Base-by-base conservation (phyloP, 2,329 filamentous ascomycete species). In the Decorospora gaudefroyi region DNA sequence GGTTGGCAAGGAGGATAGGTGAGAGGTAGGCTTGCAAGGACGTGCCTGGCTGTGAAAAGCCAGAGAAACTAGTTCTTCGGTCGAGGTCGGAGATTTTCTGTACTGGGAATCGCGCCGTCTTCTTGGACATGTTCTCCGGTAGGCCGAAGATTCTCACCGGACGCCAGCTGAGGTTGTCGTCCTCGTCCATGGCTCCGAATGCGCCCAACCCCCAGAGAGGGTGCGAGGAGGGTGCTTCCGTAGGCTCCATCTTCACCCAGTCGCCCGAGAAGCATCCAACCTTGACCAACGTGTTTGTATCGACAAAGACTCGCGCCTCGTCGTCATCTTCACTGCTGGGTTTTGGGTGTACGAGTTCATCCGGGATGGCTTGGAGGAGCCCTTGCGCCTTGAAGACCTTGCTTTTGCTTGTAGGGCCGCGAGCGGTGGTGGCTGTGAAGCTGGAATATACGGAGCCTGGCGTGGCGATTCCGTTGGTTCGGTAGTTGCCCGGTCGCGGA, bases 181-280 rank as follows among this genome's bases (percentile, higher is more conserved):
- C 74, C 26, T 88, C 84, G 2, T 80, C 74, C n/a, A 84, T 72
- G n/a, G 81, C 77, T 5, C 80, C 81, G 53, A 85, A 87, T 50
- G 82, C 84, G 15, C 83, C 83, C 3, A 90, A 75, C 2, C 85
- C 85, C 73, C 85, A 87, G 0, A 82, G 82, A 12, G 78, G 87
- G 67, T 83, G 86, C 11, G 76, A 74, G 15, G 81, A 86, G 46
- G 88, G 87, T 64, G 90, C 88, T 54, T 87, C 80, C 0, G 88
- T 81, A 4, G 83, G 79, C 71, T 96, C 90, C 8, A 96, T 77
- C 15, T 87, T 85, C 8, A 96, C 90, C 93, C 93, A 99, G 65
- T 99, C 93, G 19, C 93, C 93, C 0, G 92, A 97, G 66, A 99
- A 99, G 69, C 92, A 97, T 11, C 92, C 91, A 40, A 99, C 86